Evolutionary conservation across 805 yeast species (phyloP), one percentile per base, ranked within the genome.

Genomic region (Naumovozyma dairenensis): DNA sequence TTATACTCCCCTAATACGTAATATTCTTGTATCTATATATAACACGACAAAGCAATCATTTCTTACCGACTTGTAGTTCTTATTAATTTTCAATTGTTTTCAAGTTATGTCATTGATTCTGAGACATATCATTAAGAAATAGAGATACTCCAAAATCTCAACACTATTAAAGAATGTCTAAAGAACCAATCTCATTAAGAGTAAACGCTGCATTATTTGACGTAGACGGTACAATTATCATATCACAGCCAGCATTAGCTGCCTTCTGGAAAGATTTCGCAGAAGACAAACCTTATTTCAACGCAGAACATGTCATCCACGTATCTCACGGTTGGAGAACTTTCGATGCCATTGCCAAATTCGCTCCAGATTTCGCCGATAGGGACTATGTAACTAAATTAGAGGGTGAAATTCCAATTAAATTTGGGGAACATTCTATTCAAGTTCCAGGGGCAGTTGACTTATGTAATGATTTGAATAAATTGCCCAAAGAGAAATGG

Each of bases 311-410:
- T 49, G 79, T 83, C 33, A 74, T 80, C 56, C 70, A 75, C 57
- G 72, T 79, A 31, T 71, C 80, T 17, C 94, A 84, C 59, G 94
- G 94, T 24, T 77, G 83, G 55, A 71, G 94, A 59, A 82, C 93
- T 16, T 72, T 72, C 43, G 94, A 84, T 51, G 80, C 81, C 21
- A 72, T 82, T 55, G 72, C 72, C 44, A 72, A 71, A 54, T 77
- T 75, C 69, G 76, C 83, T 48, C 89, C 93, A 32, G 77, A 76
- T 53, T 74, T 74, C 52, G 87, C 84, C 35, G 65, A 66, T 44
- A 73, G 65, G 28, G 75, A 73, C 46, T 74, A 74, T 54, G 80
- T 74, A 22, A 70, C 80, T 28, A 69, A 67, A 40, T 67, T 78
- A 58, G 92, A 81, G 60, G 77, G 72, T 35, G 67, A 70, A 30